Percentiles rank a stretch among this genome's conserved stretches.
Evolutionary conservation across 768 basidiomycete species (phyloP).

Genomic region (Daedaleopsis nitida): DNA sequence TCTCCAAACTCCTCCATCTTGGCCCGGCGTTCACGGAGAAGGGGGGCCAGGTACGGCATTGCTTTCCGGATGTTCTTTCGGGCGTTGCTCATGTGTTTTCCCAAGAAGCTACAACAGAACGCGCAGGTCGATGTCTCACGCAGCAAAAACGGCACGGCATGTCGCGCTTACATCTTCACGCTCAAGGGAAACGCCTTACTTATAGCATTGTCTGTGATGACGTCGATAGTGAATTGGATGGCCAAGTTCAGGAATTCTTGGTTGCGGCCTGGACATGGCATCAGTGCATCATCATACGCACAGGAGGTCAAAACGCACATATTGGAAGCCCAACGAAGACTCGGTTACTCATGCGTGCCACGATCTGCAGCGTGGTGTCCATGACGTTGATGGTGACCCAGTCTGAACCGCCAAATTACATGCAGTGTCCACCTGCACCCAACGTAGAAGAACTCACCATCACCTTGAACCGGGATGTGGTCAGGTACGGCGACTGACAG

Average conservation of each 20-base stretch:
- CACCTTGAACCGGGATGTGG: conserved; percentile 28
- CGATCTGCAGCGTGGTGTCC: conserved; percentile 33
- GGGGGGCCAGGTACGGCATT: conserved; percentile 8
- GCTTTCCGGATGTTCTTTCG: neutral
- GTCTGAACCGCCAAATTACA: conserved; percentile 27
- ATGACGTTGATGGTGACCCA: conserved; percentile 39
- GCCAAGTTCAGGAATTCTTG: conserved; percentile 37
- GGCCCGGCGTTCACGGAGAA: conserved; percentile 17
- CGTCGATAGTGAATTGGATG: conserved; percentile 33
- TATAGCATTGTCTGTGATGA: conserved; percentile 23
- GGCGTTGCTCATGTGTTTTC: neutral
- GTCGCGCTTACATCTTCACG: conserved; percentile 31
- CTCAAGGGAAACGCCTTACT: conserved; percentile 35
- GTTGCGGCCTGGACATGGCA: conserved; percentile 38
- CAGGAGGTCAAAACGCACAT: conserved; percentile 31
- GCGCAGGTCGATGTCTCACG: neutral
- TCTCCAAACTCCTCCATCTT: conserved; percentile 11
- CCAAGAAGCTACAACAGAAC: neutral
- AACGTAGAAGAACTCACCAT: conserved; percentile 10
- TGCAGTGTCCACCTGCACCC: neutral
- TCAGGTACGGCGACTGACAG: conserved; percentile 28
- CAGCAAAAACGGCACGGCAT: too few species aligned
- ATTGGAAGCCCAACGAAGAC: conserved; percentile 49
- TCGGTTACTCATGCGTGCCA: conserved; percentile 46
- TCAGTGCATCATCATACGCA: conserved; percentile 26